These are phyloP conservation scores for Acmispon strigosus DNA, from an alignment of 306 rosid genomes.

Conservation along the genomic window DNA sequence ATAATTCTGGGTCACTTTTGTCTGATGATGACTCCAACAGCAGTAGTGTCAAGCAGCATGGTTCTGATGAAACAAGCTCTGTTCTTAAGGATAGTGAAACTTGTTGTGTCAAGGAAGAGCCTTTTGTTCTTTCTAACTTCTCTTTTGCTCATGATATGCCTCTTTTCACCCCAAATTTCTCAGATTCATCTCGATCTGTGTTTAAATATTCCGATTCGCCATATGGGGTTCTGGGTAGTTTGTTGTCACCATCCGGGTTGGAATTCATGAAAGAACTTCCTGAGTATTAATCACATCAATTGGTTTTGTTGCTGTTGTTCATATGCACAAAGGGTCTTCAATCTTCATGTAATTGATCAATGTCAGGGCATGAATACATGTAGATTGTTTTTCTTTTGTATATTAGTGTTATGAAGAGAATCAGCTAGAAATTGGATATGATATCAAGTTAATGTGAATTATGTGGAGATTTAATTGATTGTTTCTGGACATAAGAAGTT, in stretches of 20 bases:
- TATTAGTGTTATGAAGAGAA: not conserved
- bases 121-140: not conserved
- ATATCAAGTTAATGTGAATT: not conserved
- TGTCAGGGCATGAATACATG: not conserved
- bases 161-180: conserved; percentile 38
- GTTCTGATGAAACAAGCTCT: conserved; percentile 2
- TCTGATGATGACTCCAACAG: not conserved
- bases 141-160: conserved; percentile 32
- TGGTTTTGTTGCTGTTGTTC: not conserved
- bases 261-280: conserved; percentile 49
- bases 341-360: not conserved
- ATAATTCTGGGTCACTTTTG: not conserved
- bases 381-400: not conserved
- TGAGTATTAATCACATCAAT: conserved; percentile 28
- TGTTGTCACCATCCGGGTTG: conserved; percentile 44
- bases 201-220: conserved; percentile 26
- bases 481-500: not conserved
- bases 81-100: conserved; percentile 12
- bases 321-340: not conserved
- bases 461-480: not conserved
- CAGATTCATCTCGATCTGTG: conserved; percentile 27
- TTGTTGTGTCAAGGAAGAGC: not conserved
- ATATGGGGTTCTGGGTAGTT: conserved; percentile 6
- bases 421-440: not conserved
- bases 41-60: not conserved